Conservation (phyloP, 176 grass and related monocot genomes). For the Triticum urartu region DNA sequence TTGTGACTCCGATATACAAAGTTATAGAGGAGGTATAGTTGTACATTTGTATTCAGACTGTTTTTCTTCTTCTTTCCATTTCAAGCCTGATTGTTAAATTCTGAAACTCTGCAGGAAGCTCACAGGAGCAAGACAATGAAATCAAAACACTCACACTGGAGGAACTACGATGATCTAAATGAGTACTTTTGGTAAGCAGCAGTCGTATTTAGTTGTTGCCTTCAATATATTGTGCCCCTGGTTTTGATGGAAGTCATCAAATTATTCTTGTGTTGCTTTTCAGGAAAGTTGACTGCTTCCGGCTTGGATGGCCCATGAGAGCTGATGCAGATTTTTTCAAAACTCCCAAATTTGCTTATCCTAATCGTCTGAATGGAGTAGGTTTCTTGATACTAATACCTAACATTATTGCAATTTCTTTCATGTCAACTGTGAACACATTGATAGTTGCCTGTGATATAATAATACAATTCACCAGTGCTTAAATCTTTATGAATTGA, state of each 20-base stretch:
- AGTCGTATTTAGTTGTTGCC: neutral
- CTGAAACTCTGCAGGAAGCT: conserved; percentile 68
- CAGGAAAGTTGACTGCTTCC: conserved; percentile 95
- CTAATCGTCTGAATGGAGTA: conserved; percentile 49
- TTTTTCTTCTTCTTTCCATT: conserved; percentile 19
- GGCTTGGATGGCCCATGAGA: conserved; percentile 96
- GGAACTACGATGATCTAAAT: conserved; percentile 98
- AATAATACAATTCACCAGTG: conserved; percentile 1
- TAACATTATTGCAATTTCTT: conserved; percentile 1
- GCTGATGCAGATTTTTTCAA: conserved; percentile 93
- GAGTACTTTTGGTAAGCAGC: conserved; percentile 86
- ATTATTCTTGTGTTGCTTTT: conserved; percentile 32
- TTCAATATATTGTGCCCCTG: neutral
- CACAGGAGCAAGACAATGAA: conserved; percentile 71
- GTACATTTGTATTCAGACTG: neutral
- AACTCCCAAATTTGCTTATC: conserved; percentile 36
- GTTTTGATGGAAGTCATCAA: conserved; percentile 4
- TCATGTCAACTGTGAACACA: neutral
- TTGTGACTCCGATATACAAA: conserved; percentile 86
- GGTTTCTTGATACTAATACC: conserved; percentile 16
- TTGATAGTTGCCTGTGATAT: conserved; percentile 2
- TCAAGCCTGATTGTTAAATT: neutral
- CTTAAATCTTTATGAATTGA: neutral
- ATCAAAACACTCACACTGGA: conserved; percentile 97
- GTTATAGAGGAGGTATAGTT: conserved; percentile 70